Evolutionary conservation across 495 filamentous ascomycete genomes (phyloP).

Genomic region (Gamarada debralockiae): DNA sequence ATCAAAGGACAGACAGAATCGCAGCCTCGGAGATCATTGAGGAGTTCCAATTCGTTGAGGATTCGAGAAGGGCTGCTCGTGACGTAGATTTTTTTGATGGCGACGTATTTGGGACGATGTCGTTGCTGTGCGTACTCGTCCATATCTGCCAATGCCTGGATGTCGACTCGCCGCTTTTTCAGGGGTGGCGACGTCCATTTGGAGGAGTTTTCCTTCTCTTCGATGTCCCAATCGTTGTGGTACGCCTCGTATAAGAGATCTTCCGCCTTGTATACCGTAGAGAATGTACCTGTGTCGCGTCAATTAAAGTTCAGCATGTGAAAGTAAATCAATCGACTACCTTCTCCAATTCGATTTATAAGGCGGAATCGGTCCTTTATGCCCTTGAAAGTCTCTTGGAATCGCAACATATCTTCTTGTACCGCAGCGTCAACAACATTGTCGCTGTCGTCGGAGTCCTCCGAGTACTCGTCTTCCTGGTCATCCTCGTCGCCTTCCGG

Average conservation of each 20-base stretch:
- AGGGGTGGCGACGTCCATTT: slow-evolving; percentile 61
- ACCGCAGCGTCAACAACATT: slow-evolving; percentile 69
- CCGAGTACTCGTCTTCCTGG: slow-evolving; percentile 29
- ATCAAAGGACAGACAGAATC: slow-evolving; percentile 88
- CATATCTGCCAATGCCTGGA: no score
- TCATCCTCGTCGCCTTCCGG: slow-evolving; percentile 35
- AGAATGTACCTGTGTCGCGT: slow-evolving; percentile 74
- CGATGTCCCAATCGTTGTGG: slow-evolving; percentile 82
- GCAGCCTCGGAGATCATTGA: slow-evolving; percentile 84
- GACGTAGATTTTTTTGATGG: slow-evolving; percentile 98
- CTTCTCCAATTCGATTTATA: slow-evolving; percentile 96
- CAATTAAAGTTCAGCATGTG: slow-evolving; percentile 6
- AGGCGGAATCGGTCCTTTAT: slow-evolving; percentile 80
- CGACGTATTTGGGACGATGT: slow-evolving; percentile 67
- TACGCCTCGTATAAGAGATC: slow-evolving; percentile 84
- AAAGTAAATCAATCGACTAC: slow-evolving; percentile 38
- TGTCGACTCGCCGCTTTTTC: slow-evolving; percentile 25
- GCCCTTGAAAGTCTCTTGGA: slow-evolving; percentile 78
- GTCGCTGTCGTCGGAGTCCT: slow-evolving; percentile 50
- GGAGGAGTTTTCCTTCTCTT: slow-evolving; percentile 56
- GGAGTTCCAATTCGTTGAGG: slow-evolving; percentile 92
- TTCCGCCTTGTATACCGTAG: slow-evolving; percentile 97
- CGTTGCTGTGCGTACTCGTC: slow-evolving; percentile 32
- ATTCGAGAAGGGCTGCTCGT: slow-evolving; percentile 91
- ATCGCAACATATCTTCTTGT: slow-evolving; percentile 78